phyloP scores from a whole-genome alignment of 139 green algal genomes.

The Desmodesmus armatus region DNA sequence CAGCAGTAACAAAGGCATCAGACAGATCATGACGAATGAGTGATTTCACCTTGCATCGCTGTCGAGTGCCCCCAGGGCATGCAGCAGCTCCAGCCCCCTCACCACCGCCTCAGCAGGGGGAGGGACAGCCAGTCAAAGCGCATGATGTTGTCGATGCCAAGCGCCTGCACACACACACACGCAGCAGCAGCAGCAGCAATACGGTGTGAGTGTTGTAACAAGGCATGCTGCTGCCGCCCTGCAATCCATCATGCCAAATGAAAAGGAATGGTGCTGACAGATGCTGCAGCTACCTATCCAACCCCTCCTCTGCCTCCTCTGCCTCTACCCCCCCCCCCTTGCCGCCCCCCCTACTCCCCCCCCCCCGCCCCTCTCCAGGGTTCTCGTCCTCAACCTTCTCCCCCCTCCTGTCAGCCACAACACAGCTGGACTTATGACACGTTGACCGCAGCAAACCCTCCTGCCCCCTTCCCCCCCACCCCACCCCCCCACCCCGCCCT shows the following conservation, averaged over 20 bases:
- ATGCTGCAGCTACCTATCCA: not conserved
- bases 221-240: too few relatives aligned
- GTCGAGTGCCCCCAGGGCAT: conserved; percentile 91
- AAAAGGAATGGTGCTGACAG: too few relatives aligned
- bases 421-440: too few relatives aligned
- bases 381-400: too few relatives aligned
- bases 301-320: too few relatives aligned
- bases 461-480: too few relatives aligned
- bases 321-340: too few relatives aligned
- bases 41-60: conserved; percentile 71
- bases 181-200: not conserved
- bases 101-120: conserved; percentile 88
- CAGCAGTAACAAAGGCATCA: not conserved
- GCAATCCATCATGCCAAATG: not conserved
- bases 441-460: too few relatives aligned
- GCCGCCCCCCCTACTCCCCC: too few relatives aligned
- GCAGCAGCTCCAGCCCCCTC: conserved; percentile 88
- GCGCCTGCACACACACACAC: conserved; percentile 63
- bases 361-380: too few relatives aligned
- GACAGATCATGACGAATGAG: not conserved
- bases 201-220: not conserved
- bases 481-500: too few relatives aligned
- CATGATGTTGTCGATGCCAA: conserved; percentile 93
- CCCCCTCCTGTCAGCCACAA: too few relatives aligned
- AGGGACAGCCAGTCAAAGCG: conserved; percentile 93